Base-by-base conservation (phyloP, 2,329 filamentous ascomycete species). In the Xylaria arbuscula region DNA sequence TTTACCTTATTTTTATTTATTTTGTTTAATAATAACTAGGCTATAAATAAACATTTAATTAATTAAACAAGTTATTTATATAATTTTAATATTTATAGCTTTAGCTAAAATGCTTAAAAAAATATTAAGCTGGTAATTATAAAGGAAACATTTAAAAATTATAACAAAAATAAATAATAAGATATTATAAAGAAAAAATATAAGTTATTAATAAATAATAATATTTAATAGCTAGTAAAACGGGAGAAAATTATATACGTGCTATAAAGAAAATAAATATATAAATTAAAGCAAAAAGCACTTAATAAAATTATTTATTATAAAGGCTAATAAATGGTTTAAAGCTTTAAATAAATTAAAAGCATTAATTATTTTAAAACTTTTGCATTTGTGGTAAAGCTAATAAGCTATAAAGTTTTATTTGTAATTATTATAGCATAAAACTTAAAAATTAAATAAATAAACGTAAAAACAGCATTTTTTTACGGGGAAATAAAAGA, bases 371-470 rank as follows among this genome's bases (percentile, higher is more conserved):
- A 62, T 22, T 62, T 62, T 54, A 34, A 62, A 62, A 62, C n/a
- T 3, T 62, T 62, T 53, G 8, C 32, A 11, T 61, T 61, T 19
- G 40, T 61, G 28, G 13, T 61, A 17, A 61, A 61, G 28, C 15
- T 61, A 40, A 61, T 61, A 61, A 61, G n/a, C n/a, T 61, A 61
- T 61, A 61, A 61, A 42, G 13, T 61, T 5, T 61, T 61, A 32
- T 59, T 59, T 50, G 17, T 10, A 15, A 22, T 59, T 11, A 7
- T 8, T 24, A 17, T 11, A 50, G 15, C n/a, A 13, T 61, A 61
- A 42, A 11, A 61, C 17, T 32, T 61, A 15, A 55, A 62, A 55
- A 62, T 62, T 34, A 62, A 62, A 48, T 28, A 55, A 62, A 55
- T 62, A 47, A 55, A 62, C 24, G 38, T 62, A 22, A 62, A 62